These are phyloP conservation scores for Fusarium sp. DNA, from an alignment of 2,329 filamentous ascomycete species.

Conservation along the genomic window DNA sequence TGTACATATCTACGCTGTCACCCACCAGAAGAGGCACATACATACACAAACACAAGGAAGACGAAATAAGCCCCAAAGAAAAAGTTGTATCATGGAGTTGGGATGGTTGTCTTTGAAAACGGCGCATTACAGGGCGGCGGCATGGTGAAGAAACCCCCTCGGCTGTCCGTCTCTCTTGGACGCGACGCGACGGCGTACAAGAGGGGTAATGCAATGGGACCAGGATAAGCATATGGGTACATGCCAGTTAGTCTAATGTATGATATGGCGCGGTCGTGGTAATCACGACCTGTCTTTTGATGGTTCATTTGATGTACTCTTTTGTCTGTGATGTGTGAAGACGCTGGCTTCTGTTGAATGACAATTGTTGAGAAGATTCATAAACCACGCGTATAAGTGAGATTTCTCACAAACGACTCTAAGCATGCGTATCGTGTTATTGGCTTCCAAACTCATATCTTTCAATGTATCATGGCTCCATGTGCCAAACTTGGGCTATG, in stretches of 20 bases:
- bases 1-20: slow-evolving; percentile 32
- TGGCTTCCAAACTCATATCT: not conserved
- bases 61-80: slow-evolving; percentile 15
- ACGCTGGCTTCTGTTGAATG: not conserved
- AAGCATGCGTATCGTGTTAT: not conserved
- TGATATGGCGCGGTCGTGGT: slow-evolving; percentile 36
- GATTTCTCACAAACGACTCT: not conserved
- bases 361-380: not conserved
- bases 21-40: slow-evolving; percentile 16
- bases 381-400: not conserved
- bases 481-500: not conserved
- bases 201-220: slow-evolving; percentile 18
- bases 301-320: slow-evolving; percentile 17
- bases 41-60: slow-evolving; percentile 8
- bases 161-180: slow-evolving; percentile 11
- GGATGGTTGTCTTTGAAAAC: slow-evolving; percentile 30
- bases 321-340: not conserved
- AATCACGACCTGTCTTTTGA: slow-evolving; percentile 27
- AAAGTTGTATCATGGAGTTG: slow-evolving; percentile 28
- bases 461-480: not conserved
- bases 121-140: slow-evolving; percentile 18
- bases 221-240: slow-evolving; percentile 39
- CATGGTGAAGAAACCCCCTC: slow-evolving; percentile 8
- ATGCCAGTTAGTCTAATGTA: slow-evolving; percentile 43
- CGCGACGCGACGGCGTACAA: slow-evolving; percentile 4